Percentiles rank a stretch among this genome's conserved stretches.
phyloP scores from a whole-genome alignment of 225 moss, liverwort and hornwort species.

The Anthoceros angustus region DNA sequence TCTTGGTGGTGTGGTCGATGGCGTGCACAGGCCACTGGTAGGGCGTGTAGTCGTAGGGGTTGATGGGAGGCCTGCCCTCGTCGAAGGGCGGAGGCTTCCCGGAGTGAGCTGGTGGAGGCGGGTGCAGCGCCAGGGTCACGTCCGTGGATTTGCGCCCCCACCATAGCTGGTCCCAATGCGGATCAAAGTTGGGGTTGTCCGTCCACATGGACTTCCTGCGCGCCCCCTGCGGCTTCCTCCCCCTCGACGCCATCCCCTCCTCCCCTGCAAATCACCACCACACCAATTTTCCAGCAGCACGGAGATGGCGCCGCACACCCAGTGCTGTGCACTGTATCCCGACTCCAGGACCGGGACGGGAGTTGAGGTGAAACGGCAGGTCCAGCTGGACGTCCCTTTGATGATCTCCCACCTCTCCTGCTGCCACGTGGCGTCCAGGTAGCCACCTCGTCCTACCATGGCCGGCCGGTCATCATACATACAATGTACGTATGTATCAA shows the following conservation, averaged over 20 bases:
- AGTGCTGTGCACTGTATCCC: too few species aligned
- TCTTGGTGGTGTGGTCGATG: slow-evolving; percentile 5
- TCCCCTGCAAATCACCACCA: neutral
- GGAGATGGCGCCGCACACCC: too few species aligned
- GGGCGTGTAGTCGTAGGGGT: slow-evolving; percentile 2
- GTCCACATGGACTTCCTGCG: slow-evolving; percentile 1
- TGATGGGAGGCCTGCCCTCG: neutral
- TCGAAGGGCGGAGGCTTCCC: neutral
- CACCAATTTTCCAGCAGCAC: too few species aligned
- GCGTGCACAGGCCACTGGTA: neutral
- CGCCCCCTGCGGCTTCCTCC: neutral
- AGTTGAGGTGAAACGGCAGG: too few species aligned
- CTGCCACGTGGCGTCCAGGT: too few species aligned
- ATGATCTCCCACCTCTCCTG: too few species aligned
- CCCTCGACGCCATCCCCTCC: neutral
- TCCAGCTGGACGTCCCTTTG: too few species aligned
- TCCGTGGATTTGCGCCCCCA: neutral
- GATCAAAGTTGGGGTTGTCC: slow-evolving; percentile 2
- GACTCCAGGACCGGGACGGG: too few species aligned
- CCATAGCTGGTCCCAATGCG: neutral
- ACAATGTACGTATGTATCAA: too few species aligned
- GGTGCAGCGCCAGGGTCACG: neutral
- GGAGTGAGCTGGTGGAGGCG: neutral
- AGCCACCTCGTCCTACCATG: too few species aligned
- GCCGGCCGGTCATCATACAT: too few species aligned